Evolutionary conservation across 768 basidiomycete species (phyloP), one percentile per base, ranked within the genome.

Genomic region (Rossbeevera mucosa): DNA sequence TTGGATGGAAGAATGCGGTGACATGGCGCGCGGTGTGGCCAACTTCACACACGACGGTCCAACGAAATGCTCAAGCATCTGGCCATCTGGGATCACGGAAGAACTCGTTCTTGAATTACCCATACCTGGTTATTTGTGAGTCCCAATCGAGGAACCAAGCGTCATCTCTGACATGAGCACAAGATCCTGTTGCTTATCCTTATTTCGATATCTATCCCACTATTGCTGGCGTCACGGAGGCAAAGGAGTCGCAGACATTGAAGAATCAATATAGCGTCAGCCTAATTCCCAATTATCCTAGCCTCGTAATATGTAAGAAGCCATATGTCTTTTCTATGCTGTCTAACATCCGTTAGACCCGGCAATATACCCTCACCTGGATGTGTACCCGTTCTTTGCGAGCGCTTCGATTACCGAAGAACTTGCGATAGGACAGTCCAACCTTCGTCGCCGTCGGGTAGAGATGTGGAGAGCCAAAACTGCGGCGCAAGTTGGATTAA

Each of bases 101-200:
- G 25, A 38, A 50, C 25, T 57, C 57, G 21, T 38, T 42, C 4
- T 56, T 47, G 8, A 21, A 43, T 20, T 70, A 69, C 54, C 69
- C 70, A 11, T 51, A 54, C 26, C 38, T 68, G 16, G 26, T 50
- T 28, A 64, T 69, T 30, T 71, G 70, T 66, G 44, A 59, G 70
- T 58, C 33, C 48, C 14, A 29, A 4, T 50, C 0, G 4, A 25
- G 12, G 3, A 24, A 21, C n/a, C 16, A 45, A 44, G 21, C 4
- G 16, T 21, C 4, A 8, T 48, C 25, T 47, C 59, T 62, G 54
- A 73, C 25, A 45, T 64, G 62, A 42, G 44, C 20, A 64, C 49
- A 46, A 78, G 76, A 77, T 61, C 71, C 67, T 11, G 50, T 66
- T 8, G 58, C 54, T 0, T 79, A 80, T 56, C 76, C 78, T 24